These are phyloP conservation scores for Rubia tinctorum DNA, from an alignment of 305 asterid species.

Conservation along the genomic window DNA sequence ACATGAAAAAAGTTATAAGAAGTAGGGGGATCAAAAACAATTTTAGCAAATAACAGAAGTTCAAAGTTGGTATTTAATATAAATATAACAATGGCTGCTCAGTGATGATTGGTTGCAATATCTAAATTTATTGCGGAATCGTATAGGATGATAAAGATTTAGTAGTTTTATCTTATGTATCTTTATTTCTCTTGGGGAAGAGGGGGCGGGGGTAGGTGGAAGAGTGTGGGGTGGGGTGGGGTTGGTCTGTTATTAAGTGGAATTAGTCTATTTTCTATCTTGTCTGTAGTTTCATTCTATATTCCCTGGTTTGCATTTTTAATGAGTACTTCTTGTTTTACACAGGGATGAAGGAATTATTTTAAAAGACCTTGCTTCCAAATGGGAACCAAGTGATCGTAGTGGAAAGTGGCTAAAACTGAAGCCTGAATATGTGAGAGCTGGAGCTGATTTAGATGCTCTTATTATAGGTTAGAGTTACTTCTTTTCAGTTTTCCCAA, in stretches of 20 bases:
- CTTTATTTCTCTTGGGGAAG: no score
- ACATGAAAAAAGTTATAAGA: background rate
- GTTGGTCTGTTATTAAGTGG: background rate
- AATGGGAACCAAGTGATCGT: conserved; percentile 99
- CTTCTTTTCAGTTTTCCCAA: background rate
- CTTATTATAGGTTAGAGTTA: conserved; percentile 68
- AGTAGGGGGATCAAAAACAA: background rate
- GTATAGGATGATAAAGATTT: no score
- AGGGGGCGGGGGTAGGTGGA: no score
- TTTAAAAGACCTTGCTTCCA: conserved; percentile 83
- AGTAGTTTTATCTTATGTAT: no score
- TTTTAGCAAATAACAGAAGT: background rate
- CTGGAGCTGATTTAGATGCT: conserved; percentile 92
- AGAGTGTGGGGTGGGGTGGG: no score
- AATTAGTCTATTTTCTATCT: background rate
- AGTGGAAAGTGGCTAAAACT: conserved; percentile 96
- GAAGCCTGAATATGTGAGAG: conserved; percentile 93
- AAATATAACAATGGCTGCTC: background rate
- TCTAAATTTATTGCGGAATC: no score
- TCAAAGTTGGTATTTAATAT: background rate
- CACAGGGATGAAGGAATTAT: conserved; percentile 92
- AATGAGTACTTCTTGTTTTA: conserved; percentile 18
- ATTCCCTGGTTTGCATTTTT: conserved; percentile 25
- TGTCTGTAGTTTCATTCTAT: conserved; percentile 3
- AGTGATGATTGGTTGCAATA: background rate